Base-by-base conservation (phyloP, 2,329 filamentous ascomycete genomes). In the Pestalotiopsis sp. region DNA sequence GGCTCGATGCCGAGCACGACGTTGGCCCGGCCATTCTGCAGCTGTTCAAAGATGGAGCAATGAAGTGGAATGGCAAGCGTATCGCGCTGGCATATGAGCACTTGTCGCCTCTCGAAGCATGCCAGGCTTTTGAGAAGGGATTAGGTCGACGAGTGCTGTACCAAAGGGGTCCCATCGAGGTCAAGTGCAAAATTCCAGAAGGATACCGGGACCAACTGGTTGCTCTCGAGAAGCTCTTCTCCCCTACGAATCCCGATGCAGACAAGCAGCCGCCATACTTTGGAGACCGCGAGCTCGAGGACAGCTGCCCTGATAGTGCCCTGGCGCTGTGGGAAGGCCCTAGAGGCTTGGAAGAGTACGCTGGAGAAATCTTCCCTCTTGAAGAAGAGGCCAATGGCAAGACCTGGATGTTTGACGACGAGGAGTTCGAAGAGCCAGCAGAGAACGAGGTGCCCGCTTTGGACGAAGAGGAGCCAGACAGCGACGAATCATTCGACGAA, bases 1-100 rank as follows among this genome's bases (percentile, higher is more conserved):
- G 95, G 94, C 84, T 99, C 52, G 96, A 99, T 76, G 94, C 94
- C 4, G 96, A 98, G 80, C 95, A 98, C 76, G 96, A 99, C 74
- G 91, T 98, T 57, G 96, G 96, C 3, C 94, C 96, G 1, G 93
- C 95, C 2, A 89, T 98, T 60, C 84, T 97, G 67, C 95, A 98
- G 78, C 91, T 98, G 67, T 95, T 98, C 85, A 98, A 98, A 80
- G 94, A 98, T 77, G 95, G 95, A 1, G 87, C 92, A 4, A 85
- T 86, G 71, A 94, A 93, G 79, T 98, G 95, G 94, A 90, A 91
- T n/a, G 84, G 84, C 64, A 83, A 86, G 75, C 83, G 94, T 68
- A 93, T 98, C 70, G 93, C 94, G 17, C 85, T 98, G 61, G 94
- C 95, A 3, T 98, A 97, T 78, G 94, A 97, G 78, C 91, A 94